Evolutionary conservation across 768 basidiomycete genomes (phyloP).

Genomic region (Kwoniella bestiolae): DNA sequence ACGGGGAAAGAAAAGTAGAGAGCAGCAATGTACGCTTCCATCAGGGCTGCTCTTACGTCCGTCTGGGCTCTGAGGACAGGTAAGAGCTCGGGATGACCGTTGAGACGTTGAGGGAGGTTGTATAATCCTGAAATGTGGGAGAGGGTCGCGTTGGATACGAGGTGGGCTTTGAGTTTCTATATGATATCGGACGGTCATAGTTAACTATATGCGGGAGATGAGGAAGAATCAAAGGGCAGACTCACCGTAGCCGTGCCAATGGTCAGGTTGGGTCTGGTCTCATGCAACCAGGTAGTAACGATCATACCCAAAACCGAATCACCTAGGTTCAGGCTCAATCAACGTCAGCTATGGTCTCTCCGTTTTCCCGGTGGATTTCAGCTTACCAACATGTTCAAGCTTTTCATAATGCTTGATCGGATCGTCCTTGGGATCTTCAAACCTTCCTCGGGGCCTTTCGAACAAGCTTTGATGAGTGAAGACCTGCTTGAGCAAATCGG

Average conservation of each 20-base stretch:
- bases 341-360: too few relatives aligned
- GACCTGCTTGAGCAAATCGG: constrained; percentile 37
- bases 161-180: constrained; percentile 55
- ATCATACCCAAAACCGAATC: constrained; percentile 52
- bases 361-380: too few relatives aligned
- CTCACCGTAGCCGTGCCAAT: constrained; percentile 50
- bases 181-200: constrained; percentile 3
- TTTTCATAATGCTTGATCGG: constrained; percentile 52
- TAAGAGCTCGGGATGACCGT: constrained; percentile 33
- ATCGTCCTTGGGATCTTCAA: constrained; percentile 42
- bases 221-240: not conserved
- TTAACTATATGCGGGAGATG: not conserved
- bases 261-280: constrained; percentile 44
- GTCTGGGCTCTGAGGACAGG: constrained; percentile 36
- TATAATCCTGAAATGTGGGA: constrained; percentile 52
- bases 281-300: constrained; percentile 53
- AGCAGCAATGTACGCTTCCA: constrained; percentile 54
- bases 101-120: constrained; percentile 44
- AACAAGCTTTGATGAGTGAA: constrained; percentile 48
- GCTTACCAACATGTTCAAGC: constrained; percentile 50
- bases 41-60: constrained; percentile 49
- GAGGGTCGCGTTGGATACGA: constrained; percentile 52
- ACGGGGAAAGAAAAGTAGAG: constrained; percentile 47
- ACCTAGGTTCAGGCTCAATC: not conserved
- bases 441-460: constrained; percentile 32